Evolutionary conservation across 257 asterid genomes (phyloP), one percentile per base, ranked within the genome.

Genomic region (Oldenlandia corymbosa): DNA sequence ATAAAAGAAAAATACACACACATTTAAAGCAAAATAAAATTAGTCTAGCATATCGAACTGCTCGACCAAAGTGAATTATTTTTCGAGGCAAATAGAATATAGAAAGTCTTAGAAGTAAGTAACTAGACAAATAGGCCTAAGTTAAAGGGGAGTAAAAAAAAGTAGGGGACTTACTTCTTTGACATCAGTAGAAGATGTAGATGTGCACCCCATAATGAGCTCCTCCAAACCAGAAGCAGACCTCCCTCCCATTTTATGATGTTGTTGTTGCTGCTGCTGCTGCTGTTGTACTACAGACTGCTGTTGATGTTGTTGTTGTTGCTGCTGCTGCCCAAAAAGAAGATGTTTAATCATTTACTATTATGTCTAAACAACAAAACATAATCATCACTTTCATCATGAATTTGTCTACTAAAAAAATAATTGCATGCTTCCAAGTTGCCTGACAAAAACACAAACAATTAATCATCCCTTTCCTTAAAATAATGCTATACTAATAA

Each of bases 171-270:
- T 78, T 72, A 91, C 98, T 70, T 83, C 85, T 78, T 91, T 88
- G 77, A 78, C 76, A 58, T 88, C 90, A 69, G 69, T 71, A 43
- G n/a, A n/a, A n/a, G n/a, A n/a, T n/a, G n/a, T n/a, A n/a, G 96
- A 84, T n/a, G 94, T 85, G 90, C 98, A 91, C 21, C 95, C 98
- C 98, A 91, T 91, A 28, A 91, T 85, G 82, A 91, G 78, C 82
- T 91, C 96, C 80, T 88, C 98, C 83, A 91, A 86, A 75, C 94
- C 98, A 71, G 99, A 81, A 30, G 95, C 88, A 74, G 96, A 83
- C 88, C 96, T 80, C 54, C 94, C 95, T 64, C 84, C 85, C 0
- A 81, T 53, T 72, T 88, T 84, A 80, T 85, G 80, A 81, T 85
- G 94, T 1, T 88, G 89, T n/a, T 83, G 81, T 2, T 48, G 77